phyloP scores from a whole-genome alignment of 2,329 filamentous ascomycete genomes.

The Ceratocystis albifundus region DNA sequence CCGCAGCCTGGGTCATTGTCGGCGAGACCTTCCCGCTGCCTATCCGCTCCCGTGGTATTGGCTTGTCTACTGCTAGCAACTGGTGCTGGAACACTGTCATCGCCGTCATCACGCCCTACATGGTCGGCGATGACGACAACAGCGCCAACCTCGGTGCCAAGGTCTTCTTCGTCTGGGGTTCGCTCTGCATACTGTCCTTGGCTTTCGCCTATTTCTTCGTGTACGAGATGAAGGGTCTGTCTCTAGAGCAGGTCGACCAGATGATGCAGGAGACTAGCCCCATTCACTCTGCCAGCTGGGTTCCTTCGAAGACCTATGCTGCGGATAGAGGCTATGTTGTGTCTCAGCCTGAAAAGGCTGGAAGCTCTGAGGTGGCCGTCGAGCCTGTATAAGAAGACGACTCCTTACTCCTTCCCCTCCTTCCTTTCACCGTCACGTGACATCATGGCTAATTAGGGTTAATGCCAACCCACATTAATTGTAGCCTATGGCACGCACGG shows the following conservation, averaged over 20 bases:
- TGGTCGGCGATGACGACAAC: constrained; percentile 43
- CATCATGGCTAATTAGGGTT: neutral
- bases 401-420: too few species aligned
- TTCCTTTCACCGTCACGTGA: too few species aligned
- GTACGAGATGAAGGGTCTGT: constrained; percentile 63
- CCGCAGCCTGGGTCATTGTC: constrained; percentile 68
- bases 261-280: constrained; percentile 83
- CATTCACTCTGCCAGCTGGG: constrained; percentile 65
- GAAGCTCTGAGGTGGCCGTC: constrained; percentile 10
- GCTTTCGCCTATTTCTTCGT: constrained; percentile 63
- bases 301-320: constrained; percentile 58
- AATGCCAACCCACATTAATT: neutral
- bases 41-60: constrained; percentile 79
- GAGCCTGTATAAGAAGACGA: neutral
- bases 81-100: constrained; percentile 79
- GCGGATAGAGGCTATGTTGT: constrained; percentile 28
- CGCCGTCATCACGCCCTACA: constrained; percentile 61
- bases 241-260: constrained; percentile 69
- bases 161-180: constrained; percentile 68
- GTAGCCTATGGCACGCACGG: neutral
- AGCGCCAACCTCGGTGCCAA: constrained; percentile 55
- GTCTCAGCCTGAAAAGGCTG: constrained; percentile 16
- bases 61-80: constrained; percentile 76
- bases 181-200: constrained; percentile 48
- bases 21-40: constrained; percentile 85